phyloP scores from a whole-genome alignment of 768 basidiomycete species.

The Cubamyces sp. region DNA sequence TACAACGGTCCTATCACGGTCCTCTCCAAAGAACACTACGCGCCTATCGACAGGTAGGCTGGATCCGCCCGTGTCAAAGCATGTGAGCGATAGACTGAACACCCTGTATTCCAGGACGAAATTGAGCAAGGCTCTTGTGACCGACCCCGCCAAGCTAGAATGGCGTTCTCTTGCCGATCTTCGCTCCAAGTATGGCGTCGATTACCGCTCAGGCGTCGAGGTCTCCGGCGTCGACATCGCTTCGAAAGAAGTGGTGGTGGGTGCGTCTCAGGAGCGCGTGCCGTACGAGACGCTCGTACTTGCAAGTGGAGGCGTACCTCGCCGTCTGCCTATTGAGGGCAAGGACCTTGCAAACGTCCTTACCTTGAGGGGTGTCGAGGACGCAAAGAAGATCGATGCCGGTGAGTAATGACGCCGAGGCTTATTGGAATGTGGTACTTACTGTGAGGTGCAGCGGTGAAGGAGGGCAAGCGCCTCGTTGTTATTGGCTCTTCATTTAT shows the following conservation, averaged over 20 bases:
- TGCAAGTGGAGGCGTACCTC: conserved; percentile 75
- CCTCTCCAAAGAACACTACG: conserved; percentile 75
- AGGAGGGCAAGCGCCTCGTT: conserved; percentile 77
- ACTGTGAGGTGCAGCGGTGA: conserved; percentile 45
- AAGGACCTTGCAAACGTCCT: conserved; percentile 75
- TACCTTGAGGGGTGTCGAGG: conserved; percentile 70
- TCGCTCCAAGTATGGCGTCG: conserved; percentile 73
- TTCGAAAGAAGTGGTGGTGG: conserved; percentile 64
- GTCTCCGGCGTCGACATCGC: conserved; percentile 72
- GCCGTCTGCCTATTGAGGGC: conserved; percentile 77
- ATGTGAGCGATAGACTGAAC: neutral
- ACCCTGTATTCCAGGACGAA: conserved; percentile 61
- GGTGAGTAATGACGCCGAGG: conserved; percentile 43
- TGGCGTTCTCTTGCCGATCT: conserved; percentile 74
- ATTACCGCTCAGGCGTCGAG: conserved; percentile 64
- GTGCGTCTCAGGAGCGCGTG: conserved; percentile 59
- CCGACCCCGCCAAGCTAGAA: conserved; percentile 77
- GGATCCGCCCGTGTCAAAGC: conserved; percentile 1
- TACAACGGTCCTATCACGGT: conserved; percentile 79
- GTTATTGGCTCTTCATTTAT: conserved; percentile 92
- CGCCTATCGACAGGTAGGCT: conserved; percentile 80
- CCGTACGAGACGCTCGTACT: conserved; percentile 80
- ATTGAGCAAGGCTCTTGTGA: conserved; percentile 83
- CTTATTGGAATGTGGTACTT: neutral
- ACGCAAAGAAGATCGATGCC: conserved; percentile 71